Evolutionary conservation across 768 basidiomycete genomes (phyloP).

Genomic region (Termitomyces heimii): DNA sequence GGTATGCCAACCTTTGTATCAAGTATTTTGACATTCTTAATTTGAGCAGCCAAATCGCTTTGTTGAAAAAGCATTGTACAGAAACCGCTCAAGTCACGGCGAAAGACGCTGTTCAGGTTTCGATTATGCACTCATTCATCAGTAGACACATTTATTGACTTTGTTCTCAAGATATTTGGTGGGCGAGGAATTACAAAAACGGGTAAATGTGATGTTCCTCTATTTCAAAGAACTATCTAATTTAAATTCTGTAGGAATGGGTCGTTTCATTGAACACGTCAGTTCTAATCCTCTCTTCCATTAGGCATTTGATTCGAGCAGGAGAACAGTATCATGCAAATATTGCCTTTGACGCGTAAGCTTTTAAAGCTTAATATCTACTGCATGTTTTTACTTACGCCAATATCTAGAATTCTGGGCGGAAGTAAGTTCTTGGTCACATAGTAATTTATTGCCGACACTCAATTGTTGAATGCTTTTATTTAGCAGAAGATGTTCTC

Average conservation of each 20-base stretch:
- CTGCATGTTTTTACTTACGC: background rate
- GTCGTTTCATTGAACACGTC: constrained; percentile 18
- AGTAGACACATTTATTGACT: background rate
- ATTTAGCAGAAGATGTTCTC: constrained; percentile 48
- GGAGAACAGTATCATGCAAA: constrained; percentile 17
- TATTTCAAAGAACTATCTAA: background rate
- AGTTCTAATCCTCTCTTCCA: background rate
- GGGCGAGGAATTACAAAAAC: constrained; percentile 79
- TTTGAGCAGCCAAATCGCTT: constrained; percentile 55
- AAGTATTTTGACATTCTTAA: background rate
- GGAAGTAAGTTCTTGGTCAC: constrained; percentile 14
- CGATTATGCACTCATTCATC: background rate
- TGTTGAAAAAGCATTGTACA: constrained; percentile 77
- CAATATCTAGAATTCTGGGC: constrained; percentile 16
- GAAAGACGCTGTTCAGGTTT: constrained; percentile 55
- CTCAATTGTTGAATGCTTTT: background rate
- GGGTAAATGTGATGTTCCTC: constrained; percentile 39
- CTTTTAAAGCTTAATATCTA: background rate
- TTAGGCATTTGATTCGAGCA: background rate
- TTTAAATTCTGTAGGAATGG: constrained; percentile 8
- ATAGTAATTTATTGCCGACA: background rate
- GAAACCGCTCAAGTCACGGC: constrained; percentile 75
- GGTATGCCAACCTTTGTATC: constrained; percentile 32
- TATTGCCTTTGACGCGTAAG: constrained; percentile 20
- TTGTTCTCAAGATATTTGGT: constrained; percentile 62